Base-by-base conservation (phyloP, 75 land plant species). In the Azolla pinnata region DNA sequence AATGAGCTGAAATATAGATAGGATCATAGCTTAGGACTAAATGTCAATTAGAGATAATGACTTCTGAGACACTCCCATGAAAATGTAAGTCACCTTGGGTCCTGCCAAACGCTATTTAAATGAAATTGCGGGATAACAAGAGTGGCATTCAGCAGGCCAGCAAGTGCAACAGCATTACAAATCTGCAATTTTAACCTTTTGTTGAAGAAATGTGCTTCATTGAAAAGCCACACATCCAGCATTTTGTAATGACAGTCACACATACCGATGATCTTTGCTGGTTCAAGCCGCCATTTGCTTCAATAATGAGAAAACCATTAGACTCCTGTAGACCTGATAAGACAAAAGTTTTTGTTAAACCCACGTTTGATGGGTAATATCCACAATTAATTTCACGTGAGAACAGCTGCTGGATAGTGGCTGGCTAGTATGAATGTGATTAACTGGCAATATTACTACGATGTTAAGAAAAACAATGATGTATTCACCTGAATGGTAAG, bases 111-210 rank as follows among this genome's bases (percentile, higher is more conserved):
- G 68, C 93, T 87, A 56, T 92, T 92, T 40, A 92, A 67, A 71
- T 92, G 97, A 56, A 92, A 92, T 5, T 68, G 78, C 44, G 97
- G 97, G 40, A 81, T 77, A 30, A 92, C 84, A 40, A 92, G 96
- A 34, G 97, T 85, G 4, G 95, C 97, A 70, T 92, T 92, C 34
- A 88, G 57, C 38, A 92, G 75, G 34, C 78, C 75, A 63, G 97
- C 96, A 62, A 92, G 86, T 16, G 97, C 97, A 29, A 92, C 97
- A 49, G 93, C 97, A 88, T 92, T 87, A 66, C 96, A 92, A 61
- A 92, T 92, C 97, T 92, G 74, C 69, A 63, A 7, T 10, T 45
- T 18, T 29, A 57, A 2, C 18, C 10, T 8, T 54, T 29, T 2
- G 44, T 16, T 31, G 18, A 5, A 60, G 24, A 59, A 51, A 17